Percentiles rank a stretch among this genome's conserved stretches.
phyloP scores from a whole-genome alignment of 2,329 filamentous ascomycete genomes.

The Ophiocordyceps robertsii region DNA sequence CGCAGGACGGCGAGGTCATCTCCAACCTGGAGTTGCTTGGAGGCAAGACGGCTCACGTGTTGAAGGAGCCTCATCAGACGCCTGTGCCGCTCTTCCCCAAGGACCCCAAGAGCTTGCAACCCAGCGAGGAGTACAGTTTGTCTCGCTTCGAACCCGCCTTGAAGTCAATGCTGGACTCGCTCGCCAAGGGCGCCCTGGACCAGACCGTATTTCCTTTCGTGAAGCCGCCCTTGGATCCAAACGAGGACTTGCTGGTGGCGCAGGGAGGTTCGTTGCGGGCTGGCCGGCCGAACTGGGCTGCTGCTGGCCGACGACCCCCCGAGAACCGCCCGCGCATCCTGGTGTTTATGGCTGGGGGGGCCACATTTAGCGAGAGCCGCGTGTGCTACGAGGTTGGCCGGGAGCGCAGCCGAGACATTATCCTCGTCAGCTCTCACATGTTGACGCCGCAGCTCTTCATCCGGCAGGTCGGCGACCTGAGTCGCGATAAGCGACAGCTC shows the following conservation, averaged over 20 bases:
- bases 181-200: slow-evolving; percentile 56
- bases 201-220: slow-evolving; percentile 56
- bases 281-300: slow-evolving; percentile 91
- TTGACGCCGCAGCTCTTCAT: slow-evolving; percentile 72
- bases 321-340: slow-evolving; percentile 87
- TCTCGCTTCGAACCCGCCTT: slow-evolving; percentile 74
- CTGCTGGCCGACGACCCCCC: slow-evolving; percentile 53
- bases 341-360: slow-evolving; percentile 89
- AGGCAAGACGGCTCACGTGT: slow-evolving; percentile 48
- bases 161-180: slow-evolving; percentile 69
- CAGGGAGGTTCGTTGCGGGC: slow-evolving; percentile 69
- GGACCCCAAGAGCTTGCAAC: slow-evolving; percentile 40
- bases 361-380: slow-evolving; percentile 82
- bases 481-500: slow-evolving; percentile 58
- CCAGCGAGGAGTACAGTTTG: slow-evolving; percentile 68
- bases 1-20: slow-evolving; percentile 58
- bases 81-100: slow-evolving; percentile 57
- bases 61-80: slow-evolving; percentile 65
- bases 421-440: slow-evolving; percentile 87
- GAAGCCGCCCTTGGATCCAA: slow-evolving; percentile 52
- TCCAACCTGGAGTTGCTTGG: slow-evolving; percentile 73
- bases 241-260: slow-evolving; percentile 41
- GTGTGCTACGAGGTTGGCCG: slow-evolving; percentile 78
- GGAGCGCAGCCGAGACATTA: slow-evolving; percentile 64
- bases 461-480: slow-evolving; percentile 69